Conservation (phyloP, 225 moss, liverwort and hornwort species). For the Asterella californica region DNA sequence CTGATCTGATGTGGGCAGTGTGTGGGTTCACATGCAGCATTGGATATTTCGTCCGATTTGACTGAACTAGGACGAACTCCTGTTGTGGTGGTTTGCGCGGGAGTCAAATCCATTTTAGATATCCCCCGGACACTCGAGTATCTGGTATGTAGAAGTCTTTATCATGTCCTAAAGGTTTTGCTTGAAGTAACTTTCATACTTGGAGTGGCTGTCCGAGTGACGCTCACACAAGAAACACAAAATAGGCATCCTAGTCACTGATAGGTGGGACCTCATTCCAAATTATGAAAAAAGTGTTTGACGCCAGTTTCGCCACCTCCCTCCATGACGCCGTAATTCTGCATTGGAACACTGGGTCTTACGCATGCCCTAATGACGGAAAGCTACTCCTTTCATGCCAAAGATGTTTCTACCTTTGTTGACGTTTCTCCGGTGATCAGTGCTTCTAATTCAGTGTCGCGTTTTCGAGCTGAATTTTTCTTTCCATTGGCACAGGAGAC, state of each 20-base stretch:
- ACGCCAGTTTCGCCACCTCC: too few species aligned
- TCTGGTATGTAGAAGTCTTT: constrained; percentile 46
- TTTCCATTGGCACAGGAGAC: constrained; percentile 62
- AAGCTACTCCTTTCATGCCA: too few species aligned
- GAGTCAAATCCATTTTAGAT: constrained; percentile 93
- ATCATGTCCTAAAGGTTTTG: background rate
- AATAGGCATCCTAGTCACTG: too few species aligned
- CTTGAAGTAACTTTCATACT: too few species aligned
- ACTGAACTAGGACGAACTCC: constrained; percentile 93
- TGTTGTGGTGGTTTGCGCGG: constrained; percentile 85
- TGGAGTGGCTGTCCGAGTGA: too few species aligned
- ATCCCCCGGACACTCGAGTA: constrained; percentile 94
- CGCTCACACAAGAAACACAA: too few species aligned
- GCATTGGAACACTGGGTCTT: too few species aligned
- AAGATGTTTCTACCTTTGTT: too few species aligned
- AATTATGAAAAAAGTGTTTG: too few species aligned
- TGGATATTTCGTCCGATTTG: constrained; percentile 91
- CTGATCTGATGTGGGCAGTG: background rate
- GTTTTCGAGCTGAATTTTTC: background rate
- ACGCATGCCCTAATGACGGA: too few species aligned
- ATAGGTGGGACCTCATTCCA: too few species aligned
- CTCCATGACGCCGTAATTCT: too few species aligned
- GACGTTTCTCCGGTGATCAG: background rate
- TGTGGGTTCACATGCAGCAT: constrained; percentile 47
- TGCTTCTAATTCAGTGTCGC: background rate